A percentile compares a stretch with the other conserved stretches of the same genome.
These are phyloP conservation scores for Lecanicillium sp. DNA, from an alignment of 2,329 filamentous ascomycete species.

Conservation along the genomic window DNA sequence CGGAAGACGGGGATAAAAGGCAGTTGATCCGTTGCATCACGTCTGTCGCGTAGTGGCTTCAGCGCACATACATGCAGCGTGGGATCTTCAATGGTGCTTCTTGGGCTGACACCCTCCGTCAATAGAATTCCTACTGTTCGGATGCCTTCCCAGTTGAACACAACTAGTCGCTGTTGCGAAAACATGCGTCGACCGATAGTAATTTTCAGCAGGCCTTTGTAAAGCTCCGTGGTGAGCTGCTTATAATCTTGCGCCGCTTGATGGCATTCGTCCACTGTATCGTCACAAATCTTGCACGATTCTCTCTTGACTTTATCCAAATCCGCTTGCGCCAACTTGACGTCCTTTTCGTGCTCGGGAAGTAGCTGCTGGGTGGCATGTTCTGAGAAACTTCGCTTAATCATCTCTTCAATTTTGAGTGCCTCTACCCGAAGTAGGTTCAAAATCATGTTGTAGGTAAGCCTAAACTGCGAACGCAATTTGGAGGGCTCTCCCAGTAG, in stretches of 20 bases:
- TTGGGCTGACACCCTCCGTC: constrained; percentile 62
- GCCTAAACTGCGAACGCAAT: constrained; percentile 86
- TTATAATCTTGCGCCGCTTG: constrained; percentile 73
- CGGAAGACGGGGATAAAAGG: constrained; percentile 72
- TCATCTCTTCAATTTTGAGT: constrained; percentile 99
- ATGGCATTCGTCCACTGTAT: constrained; percentile 72
- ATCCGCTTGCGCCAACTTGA: constrained; percentile 86
- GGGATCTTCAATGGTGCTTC: constrained; percentile 47
- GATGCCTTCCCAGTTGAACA: constrained; percentile 78
- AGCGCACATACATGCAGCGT: constrained; percentile 74
- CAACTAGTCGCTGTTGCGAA: constrained; percentile 63
- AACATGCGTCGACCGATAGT: constrained; percentile 78
- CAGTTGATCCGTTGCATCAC: constrained; percentile 76
- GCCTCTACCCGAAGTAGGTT: constrained; percentile 93
- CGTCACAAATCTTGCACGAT: constrained; percentile 71
- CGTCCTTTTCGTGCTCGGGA: constrained; percentile 91
- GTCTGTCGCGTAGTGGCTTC: constrained; percentile 54
- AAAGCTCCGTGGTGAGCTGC: constrained; percentile 70
- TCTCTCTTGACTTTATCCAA: constrained; percentile 85
- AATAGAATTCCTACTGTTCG: constrained; percentile 75
- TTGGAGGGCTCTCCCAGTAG: constrained; percentile 94
- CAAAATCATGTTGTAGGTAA: constrained; percentile 98
- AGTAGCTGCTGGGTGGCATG: constrained; percentile 92
- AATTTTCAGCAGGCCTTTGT: constrained; percentile 68
- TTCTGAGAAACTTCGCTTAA: constrained; percentile 98